Conservation (phyloP, 2,329 filamentous ascomycete genomes). For the Penicillium verrucosum region DNA sequence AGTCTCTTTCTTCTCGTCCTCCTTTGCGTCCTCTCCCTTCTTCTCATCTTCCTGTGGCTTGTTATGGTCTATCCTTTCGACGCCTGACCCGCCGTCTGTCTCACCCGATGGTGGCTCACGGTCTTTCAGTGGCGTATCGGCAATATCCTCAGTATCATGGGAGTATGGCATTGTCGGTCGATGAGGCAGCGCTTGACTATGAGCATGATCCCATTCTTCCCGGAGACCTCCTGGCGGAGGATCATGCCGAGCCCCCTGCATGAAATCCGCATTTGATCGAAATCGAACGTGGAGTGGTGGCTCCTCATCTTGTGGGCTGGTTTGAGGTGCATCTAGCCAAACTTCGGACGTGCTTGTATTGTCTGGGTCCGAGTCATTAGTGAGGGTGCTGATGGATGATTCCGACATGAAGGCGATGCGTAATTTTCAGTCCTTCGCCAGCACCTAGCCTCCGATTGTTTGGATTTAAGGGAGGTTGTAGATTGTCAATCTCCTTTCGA, state of each 20-base stretch:
- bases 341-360: constrained; percentile 1
- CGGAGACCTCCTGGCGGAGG: constrained; percentile 4
- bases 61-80: constrained; percentile 2
- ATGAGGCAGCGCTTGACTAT: constrained; percentile 15
- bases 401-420: constrained; percentile 2
- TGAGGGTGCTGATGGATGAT: not conserved
- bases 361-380: not conserved
- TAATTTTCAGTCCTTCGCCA: not conserved
- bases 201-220: constrained; percentile 12
- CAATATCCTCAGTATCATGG: constrained; percentile 29
- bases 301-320: not conserved
- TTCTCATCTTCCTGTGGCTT: not conserved
- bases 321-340: constrained; percentile 2
- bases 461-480: not conserved
- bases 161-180: constrained; percentile 18
- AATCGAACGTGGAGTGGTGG: constrained; percentile 16
- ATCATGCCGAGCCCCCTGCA: constrained; percentile 1
- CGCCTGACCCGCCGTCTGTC: not conserved
- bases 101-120: not conserved
- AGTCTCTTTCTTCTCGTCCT: not conserved
- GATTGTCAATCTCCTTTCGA: not conserved
- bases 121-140: constrained; percentile 19
- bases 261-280: constrained; percentile 8
- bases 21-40: not conserved
- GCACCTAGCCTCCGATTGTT: not conserved